Evolutionary conservation across 2,329 filamentous ascomycete genomes (phyloP).

Genomic region (Pseudodiploospora longispora): DNA sequence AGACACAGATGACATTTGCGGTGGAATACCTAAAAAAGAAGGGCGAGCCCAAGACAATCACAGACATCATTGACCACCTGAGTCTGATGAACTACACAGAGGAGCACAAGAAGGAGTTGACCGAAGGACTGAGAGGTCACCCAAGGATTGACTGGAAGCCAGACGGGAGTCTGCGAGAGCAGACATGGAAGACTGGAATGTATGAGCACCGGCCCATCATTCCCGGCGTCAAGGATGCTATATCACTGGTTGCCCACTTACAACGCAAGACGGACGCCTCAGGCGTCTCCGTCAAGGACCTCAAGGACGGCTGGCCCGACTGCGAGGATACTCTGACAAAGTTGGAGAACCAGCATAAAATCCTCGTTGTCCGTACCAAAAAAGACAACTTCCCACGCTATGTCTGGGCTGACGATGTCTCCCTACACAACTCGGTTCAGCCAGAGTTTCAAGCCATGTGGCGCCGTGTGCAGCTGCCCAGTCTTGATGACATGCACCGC

Average conservation of each 20-base stretch:
- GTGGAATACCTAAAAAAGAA: slow-evolving; percentile 74
- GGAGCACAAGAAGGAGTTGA: slow-evolving; percentile 55
- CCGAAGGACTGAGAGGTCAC: slow-evolving; percentile 59
- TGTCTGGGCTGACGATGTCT: slow-evolving; percentile 84
- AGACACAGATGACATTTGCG: slow-evolving; percentile 82
- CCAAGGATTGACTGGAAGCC: slow-evolving; percentile 50
- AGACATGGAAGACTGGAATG: slow-evolving; percentile 60
- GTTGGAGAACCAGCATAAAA: slow-evolving; percentile 68
- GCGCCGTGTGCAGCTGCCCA: slow-evolving; percentile 71
- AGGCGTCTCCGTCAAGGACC: slow-evolving; percentile 75
- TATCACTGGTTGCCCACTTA: slow-evolving; percentile 71
- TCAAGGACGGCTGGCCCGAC: slow-evolving; percentile 92
- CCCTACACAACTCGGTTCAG: slow-evolving; percentile 67
- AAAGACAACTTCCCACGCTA: slow-evolving; percentile 82
- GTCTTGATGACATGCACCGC: slow-evolving; percentile 65
- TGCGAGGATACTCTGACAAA: slow-evolving; percentile 71
- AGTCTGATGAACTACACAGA: slow-evolving; percentile 58
- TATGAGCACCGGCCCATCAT: slow-evolving; percentile 81
- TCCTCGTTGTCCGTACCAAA: slow-evolving; percentile 82
- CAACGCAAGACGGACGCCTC: slow-evolving; percentile 74
- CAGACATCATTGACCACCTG: slow-evolving; percentile 73
- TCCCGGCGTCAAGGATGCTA: slow-evolving; percentile 65
- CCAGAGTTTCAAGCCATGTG: slow-evolving; percentile 77
- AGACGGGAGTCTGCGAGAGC: slow-evolving; percentile 51
- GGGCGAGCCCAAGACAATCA: slow-evolving; percentile 59